Evolutionary conservation across 441 rosid genomes (phyloP).

Genomic region (Corymbia calophylla): DNA sequence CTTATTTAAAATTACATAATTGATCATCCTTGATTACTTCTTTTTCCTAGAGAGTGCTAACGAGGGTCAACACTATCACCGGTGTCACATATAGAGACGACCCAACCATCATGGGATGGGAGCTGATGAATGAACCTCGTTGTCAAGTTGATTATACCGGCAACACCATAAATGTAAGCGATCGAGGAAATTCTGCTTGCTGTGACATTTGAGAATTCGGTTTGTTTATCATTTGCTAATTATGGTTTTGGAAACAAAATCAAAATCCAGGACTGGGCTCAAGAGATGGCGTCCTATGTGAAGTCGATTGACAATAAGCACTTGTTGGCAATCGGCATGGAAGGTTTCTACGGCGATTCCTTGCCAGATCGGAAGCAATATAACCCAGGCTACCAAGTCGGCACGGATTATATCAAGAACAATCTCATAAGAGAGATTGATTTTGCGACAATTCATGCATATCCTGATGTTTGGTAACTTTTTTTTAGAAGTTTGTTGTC

Average conservation of each 20-base stretch:
- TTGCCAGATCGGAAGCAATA: conserved; percentile 20
- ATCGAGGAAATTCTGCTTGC: neutral
- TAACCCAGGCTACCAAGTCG: conserved; percentile 31
- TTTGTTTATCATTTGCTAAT: neutral
- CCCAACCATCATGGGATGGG: conserved; percentile 64
- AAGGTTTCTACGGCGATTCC: conserved; percentile 38
- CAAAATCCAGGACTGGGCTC: conserved; percentile 20
- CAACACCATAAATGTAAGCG: conserved; percentile 21
- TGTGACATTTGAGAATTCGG: neutral
- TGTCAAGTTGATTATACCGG: conserved; percentile 42
- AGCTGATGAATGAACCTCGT: conserved; percentile 55
- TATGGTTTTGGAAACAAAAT: neutral
- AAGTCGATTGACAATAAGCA: conserved; percentile 30
- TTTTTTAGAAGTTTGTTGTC: neutral
- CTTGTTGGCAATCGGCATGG: conserved; percentile 27
- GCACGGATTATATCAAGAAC: conserved; percentile 26
- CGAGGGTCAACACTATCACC: conserved; percentile 36
- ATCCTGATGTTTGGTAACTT: conserved; percentile 26
- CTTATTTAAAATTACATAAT: neutral
- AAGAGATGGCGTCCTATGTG: conserved; percentile 28
- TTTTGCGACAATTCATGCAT: conserved; percentile 34
- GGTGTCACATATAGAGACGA: conserved; percentile 42
- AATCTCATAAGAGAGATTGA: conserved; percentile 24
- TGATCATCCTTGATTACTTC: neutral
- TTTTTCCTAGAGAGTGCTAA: conserved; percentile 26